Evolutionary conservation across 164 flowering plant species (phyloP).

Genomic region (Cinnamomum chago): DNA sequence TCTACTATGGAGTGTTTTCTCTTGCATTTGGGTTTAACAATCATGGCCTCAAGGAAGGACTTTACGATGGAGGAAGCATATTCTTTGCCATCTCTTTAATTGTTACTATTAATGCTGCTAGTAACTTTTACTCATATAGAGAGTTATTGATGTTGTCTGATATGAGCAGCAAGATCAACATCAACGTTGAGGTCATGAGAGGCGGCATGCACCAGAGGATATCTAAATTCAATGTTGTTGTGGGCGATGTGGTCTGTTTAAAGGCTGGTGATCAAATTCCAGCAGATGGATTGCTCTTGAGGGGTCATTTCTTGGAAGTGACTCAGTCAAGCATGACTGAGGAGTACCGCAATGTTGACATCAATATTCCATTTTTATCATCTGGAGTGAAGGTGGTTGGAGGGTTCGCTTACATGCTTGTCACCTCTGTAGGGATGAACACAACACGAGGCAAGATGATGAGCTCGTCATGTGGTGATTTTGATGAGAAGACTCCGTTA

Average conservation of each 20-base stretch:
- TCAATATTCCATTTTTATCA: slow-evolving; percentile 44
- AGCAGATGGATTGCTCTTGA: slow-evolving; percentile 24
- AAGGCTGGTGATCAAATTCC: slow-evolving; percentile 35
- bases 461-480: slow-evolving; percentile 43
- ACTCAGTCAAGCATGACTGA: slow-evolving; percentile 54
- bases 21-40: too few relatives aligned
- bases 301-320: slow-evolving; percentile 36
- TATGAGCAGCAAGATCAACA: slow-evolving; percentile 17
- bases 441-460: slow-evolving; percentile 70
- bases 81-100: too few relatives aligned
- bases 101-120: too few relatives aligned
- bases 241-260: slow-evolving; percentile 42
- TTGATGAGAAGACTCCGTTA: slow-evolving; percentile 48
- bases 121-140: too few relatives aligned
- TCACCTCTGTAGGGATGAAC: slow-evolving; percentile 56
- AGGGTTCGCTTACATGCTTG: slow-evolving; percentile 55
- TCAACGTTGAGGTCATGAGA: slow-evolving; percentile 38
- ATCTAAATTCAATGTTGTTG: slow-evolving; percentile 41
- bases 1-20: too few relatives aligned
- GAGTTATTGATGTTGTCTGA: too few relatives aligned
- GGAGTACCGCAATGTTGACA: slow-evolving; percentile 35
- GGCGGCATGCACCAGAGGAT: slow-evolving; percentile 26
- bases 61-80: too few relatives aligned
- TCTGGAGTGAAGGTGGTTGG: slow-evolving; percentile 67
- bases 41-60: too few relatives aligned